phyloP scores from a whole-genome alignment of 2,329 filamentous ascomycete genomes.

The Chaetothyriales sp. region DNA sequence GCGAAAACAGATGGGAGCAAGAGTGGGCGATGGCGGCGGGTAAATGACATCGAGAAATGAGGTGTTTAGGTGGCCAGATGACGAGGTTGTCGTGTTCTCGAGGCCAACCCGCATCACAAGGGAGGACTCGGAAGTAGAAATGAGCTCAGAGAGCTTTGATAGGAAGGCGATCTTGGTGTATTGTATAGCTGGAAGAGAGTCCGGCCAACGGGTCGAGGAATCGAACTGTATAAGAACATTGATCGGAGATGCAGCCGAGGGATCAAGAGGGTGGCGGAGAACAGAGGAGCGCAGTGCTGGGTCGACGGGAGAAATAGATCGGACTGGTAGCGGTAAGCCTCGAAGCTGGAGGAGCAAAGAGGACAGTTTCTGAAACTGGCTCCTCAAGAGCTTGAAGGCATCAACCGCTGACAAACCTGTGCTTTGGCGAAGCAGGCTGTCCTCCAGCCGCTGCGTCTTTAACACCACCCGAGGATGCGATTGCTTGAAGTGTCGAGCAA shows the following conservation, averaged over 20 bases:
- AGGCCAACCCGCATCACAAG: conserved; percentile 60
- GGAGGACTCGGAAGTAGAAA: conserved; percentile 47
- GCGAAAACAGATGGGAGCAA: conserved; percentile 54
- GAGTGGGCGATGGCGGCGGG: conserved; percentile 27
- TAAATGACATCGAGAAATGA: conserved; percentile 57
- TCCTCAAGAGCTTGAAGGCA: conserved; percentile 15
- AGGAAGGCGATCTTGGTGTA: conserved; percentile 79
- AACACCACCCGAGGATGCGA: conserved; percentile 39
- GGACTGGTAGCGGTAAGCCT: conserved; percentile 72
- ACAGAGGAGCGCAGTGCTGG: conserved; percentile 59
- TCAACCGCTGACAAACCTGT: conserved; percentile 6
- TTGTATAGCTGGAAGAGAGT: conserved; percentile 80
- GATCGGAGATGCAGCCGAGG: conserved; percentile 37
- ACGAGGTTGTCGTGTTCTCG: conserved; percentile 46
- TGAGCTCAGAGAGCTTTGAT: conserved; percentile 54
- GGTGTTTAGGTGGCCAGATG: conserved; percentile 12
- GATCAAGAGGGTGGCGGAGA: conserved; percentile 19
- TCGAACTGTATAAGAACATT: conserved; percentile 83
- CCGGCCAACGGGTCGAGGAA: conserved; percentile 83
- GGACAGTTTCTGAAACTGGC: conserved; percentile 49
- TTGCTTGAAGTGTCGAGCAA: conserved; percentile 53
- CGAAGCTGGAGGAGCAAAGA: conserved; percentile 60
- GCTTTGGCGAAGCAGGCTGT: conserved; percentile 4
- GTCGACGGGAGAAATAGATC: conserved; percentile 60
- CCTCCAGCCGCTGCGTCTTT: conserved; percentile 34